Base-by-base conservation (phyloP, 2,329 filamentous ascomycete genomes). In the Pestalotiopsis sp. region DNA sequence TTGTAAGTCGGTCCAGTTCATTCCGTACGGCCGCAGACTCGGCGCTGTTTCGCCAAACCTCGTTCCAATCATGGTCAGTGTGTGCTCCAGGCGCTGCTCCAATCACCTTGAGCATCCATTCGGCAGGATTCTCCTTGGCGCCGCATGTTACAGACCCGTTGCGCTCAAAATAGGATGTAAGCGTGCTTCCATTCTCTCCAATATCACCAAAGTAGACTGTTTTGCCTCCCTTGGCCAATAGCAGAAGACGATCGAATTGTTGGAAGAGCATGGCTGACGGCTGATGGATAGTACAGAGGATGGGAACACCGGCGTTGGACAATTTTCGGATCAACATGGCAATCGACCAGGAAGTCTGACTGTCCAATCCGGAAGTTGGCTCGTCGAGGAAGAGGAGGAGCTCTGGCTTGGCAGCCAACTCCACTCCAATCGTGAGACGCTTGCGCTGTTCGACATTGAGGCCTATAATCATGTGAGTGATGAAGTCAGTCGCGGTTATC, bases 311-410 rank as follows among this genome's bases (percentile, higher is more conserved):
- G 1, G 75, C 76, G 41, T 80, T 74, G 1, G 86, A 83, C 2
- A 90, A 80, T 71, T 92, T 93, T 71, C 91, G 86, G 66, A 94
- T 84, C 9, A 93, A 82, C 76, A 88, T 86, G 49, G 88, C 85
- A 75, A 93, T 93, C 69, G 90, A 89, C 89, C 90, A 93, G 1
- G 91, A 91, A 1, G 91, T 92, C 75, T 93, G 90, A 75, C 86
- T 89, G 77, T 93, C 91, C 17, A 93, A 84, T 78, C 91, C 91
- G 23, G 90, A 93, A 3, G 91, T 93, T 3, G 92, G 92, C 76
- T 94, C 92, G 74, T 94, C 91, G 20, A 93, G 83, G 83, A 93
- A 93, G 49, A 93, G 84, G 68, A 93, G 84, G 4, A 93, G 82
- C 64, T 90, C 85, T 4, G 91, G 91, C 78, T 91, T 93, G 3